Evolutionary conservation across 148 eudicot species (phyloP).

Genomic region (Selenicereus undatus): DNA sequence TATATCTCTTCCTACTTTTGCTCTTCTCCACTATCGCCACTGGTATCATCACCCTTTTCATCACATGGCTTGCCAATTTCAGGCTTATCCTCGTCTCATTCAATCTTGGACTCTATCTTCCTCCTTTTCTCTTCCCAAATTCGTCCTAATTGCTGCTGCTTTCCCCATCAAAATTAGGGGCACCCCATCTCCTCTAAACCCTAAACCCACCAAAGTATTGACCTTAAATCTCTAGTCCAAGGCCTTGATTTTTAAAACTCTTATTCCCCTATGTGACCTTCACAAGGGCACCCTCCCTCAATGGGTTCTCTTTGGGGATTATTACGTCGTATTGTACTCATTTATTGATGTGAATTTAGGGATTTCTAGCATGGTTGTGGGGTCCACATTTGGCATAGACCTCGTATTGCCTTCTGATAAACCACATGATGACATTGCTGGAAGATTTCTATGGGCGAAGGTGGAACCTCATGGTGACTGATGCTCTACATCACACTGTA

Average conservation of each 20-base stretch:
- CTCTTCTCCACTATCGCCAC: conserved; percentile 37
- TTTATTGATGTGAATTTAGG: conserved; percentile 40
- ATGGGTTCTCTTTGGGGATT: conserved; percentile 15
- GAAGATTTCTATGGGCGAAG: conserved; percentile 66
- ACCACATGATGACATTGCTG: conserved; percentile 48
- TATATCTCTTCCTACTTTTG: conserved; percentile 48
- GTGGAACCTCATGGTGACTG: conserved; percentile 51
- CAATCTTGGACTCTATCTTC: conserved; percentile 29
- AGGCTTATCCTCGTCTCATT: conserved; percentile 21
- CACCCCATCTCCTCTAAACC: not conserved
- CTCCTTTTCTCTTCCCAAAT: conserved; percentile 33
- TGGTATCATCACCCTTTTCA: conserved; percentile 47
- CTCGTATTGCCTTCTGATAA: conserved; percentile 44
- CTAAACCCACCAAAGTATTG: not conserved
- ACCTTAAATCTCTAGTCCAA: conserved; percentile 14
- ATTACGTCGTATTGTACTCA: conserved; percentile 33
- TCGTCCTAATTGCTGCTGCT: conserved; percentile 39
- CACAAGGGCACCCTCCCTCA: conserved; percentile 22
- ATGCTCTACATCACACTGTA: conserved; percentile 31
- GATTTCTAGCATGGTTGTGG: conserved; percentile 15
- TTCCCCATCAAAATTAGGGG: conserved; percentile 44
- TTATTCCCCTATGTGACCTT: conserved; percentile 1
- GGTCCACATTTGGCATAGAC: conserved; percentile 28
- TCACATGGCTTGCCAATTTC: conserved; percentile 36
- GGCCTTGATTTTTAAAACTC: not conserved